phyloP scores from a whole-genome alignment of 768 basidiomycete species.

The Cystobasidium ongulense region DNA sequence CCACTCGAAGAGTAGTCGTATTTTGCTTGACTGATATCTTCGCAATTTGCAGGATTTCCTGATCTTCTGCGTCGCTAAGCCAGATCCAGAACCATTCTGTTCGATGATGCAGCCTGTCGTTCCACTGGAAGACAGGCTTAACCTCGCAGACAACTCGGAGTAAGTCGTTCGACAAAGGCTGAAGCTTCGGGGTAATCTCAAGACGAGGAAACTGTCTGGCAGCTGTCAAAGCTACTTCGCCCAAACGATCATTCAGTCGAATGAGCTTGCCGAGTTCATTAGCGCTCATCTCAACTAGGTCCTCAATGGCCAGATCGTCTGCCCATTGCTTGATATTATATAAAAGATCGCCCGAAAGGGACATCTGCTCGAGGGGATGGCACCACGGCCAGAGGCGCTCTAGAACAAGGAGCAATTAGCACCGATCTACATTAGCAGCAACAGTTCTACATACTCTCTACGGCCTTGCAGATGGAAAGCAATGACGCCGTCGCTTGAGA shows the following conservation, averaged over 20 bases:
- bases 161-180: conserved; percentile 74
- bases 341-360: conserved; percentile 66
- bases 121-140: conserved; percentile 70
- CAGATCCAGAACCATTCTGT: conserved; percentile 90
- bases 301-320: conserved; percentile 66
- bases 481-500: conserved; percentile 69
- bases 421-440: too few species aligned
- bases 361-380: conserved; percentile 72
- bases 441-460: conserved; percentile 41
- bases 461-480: conserved; percentile 72
- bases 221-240: conserved; percentile 64
- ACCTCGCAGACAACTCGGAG: conserved; percentile 65
- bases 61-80: conserved; percentile 77
- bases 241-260: conserved; percentile 77
- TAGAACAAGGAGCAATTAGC: conserved; percentile 5
- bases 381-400: conserved; percentile 90
- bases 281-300: conserved; percentile 62
- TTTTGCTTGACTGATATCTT: conserved; percentile 64
- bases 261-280: conserved; percentile 67
- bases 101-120: conserved; percentile 60
- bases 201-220: conserved; percentile 77
- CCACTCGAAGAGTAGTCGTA: conserved; percentile 56
- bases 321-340: conserved; percentile 71
- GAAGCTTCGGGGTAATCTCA: conserved; percentile 58
- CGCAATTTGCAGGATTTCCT: conserved; percentile 70